Base-by-base conservation (phyloP, 257 asterid species). In the Primulina eburnea region DNA sequence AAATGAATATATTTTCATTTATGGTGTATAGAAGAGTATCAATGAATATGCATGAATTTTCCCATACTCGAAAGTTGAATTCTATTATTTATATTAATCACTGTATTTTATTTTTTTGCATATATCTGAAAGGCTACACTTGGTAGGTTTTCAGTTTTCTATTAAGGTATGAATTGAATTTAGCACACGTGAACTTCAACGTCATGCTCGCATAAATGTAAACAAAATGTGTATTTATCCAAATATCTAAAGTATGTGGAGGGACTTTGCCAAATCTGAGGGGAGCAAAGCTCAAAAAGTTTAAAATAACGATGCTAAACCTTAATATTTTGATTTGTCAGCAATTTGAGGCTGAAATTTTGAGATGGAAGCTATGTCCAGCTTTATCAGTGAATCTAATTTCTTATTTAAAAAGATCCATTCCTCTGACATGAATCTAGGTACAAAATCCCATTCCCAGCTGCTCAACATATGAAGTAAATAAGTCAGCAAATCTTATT, bases 31-130 rank as follows among this genome's bases (percentile, higher is more conserved):
- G 62, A 70, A 68, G 62, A 72, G 64, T 80, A 80, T 78, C 78
- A 73, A 71, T 71, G 76, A 75, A 60, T 70, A 17, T 80, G 85
- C 76, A 83, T 57, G 78, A 83, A 74, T 37, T 78, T 61, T 65
- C 34, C n/a, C 7, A 50, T 50, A 50, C 16, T 8, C 20, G 8
- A 47, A 4, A 50, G 56, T 4, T 50, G 7, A 50, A 40, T 65
- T 21, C 12, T 16, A 35, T 38, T 55, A 20, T 20, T 64, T 38
- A 20, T 38, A 4, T 21, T 30, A 64, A 5, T 64, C 69, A 50
- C 21, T 21, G 32, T 21, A 4, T 35, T 12, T 33, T 62, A 62
- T 16, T 11, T 64, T 37, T 63, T 63, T 63, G 30, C 21, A 62
- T 33, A 1, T 2, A 32, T 34, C 11, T 33, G 14, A 5, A 3